Evolutionary conservation across 2,329 filamentous ascomycete genomes (phyloP).

Genomic region (Penicillium sp.): DNA sequence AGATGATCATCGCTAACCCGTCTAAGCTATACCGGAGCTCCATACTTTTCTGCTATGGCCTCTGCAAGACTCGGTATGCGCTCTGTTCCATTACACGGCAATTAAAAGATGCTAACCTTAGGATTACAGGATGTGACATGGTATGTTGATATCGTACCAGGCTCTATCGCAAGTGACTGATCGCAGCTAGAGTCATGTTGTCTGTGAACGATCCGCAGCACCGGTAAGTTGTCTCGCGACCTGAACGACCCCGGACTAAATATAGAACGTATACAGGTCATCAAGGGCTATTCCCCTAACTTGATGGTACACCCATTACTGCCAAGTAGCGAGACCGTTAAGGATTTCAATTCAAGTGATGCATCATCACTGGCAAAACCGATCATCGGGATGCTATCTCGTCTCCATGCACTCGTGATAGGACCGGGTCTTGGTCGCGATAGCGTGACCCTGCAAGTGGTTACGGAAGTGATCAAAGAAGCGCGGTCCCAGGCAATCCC

Average conservation of each 20-base stretch:
- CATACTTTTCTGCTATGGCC: slow-evolving; percentile 97
- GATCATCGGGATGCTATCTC: slow-evolving; percentile 78
- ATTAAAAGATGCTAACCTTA: neutral
- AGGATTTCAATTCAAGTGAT: slow-evolving; percentile 52
- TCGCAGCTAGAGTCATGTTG: slow-evolving; percentile 68
- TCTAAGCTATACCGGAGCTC: slow-evolving; percentile 81
- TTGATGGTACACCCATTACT: slow-evolving; percentile 98
- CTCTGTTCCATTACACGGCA: neutral
- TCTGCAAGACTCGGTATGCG: slow-evolving; percentile 75
- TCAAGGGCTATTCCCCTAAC: slow-evolving; percentile 97
- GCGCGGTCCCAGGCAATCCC: slow-evolving; percentile 72
- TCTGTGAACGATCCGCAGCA: slow-evolving; percentile 86
- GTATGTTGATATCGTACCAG: slow-evolving; percentile 54
- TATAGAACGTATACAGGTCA: slow-evolving; percentile 57
- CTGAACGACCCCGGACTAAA: neutral
- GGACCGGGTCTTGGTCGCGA: slow-evolving; percentile 92
- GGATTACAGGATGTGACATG: slow-evolving; percentile 68
- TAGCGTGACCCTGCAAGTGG: slow-evolving; percentile 84
- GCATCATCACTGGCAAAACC: slow-evolving; percentile 64
- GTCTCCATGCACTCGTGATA: slow-evolving; percentile 89
- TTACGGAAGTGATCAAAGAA: slow-evolving; percentile 74
- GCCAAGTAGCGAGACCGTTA: slow-evolving; percentile 67
- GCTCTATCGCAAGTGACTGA: slow-evolving; percentile 8
- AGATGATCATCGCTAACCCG: slow-evolving; percentile 9
- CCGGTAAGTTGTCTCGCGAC: slow-evolving; percentile 40